These are phyloP conservation scores for Cystofilobasidium capitatum DNA, from an alignment of 768 basidiomycete species.

Conservation along the genomic window DNA sequence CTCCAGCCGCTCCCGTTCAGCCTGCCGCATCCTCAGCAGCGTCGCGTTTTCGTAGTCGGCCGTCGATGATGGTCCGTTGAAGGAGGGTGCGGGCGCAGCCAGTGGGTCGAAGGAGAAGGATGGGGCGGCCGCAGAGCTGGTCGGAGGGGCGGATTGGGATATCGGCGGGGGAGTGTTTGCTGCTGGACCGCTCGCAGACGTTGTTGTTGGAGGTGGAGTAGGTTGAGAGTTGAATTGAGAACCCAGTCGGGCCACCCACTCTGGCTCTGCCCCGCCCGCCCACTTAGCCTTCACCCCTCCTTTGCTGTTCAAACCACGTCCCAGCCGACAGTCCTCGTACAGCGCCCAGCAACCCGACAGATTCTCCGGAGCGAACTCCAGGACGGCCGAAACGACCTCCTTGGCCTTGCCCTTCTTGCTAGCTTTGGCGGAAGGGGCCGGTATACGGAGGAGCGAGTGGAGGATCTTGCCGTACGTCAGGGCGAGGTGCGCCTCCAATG, in stretches of 20 bases:
- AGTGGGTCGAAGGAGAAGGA: constrained; percentile 23
- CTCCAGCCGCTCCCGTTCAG: constrained; percentile 66
- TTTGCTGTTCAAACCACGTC: neutral
- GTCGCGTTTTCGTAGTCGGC: constrained; percentile 74
- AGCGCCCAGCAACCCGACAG: constrained; percentile 25
- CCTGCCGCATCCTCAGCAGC: constrained; percentile 68
- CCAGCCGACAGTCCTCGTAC: constrained; percentile 18
- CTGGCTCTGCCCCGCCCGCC: constrained; percentile 18
- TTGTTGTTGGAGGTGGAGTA: neutral
- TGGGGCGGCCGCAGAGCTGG: neutral
- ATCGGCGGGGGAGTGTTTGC: neutral
- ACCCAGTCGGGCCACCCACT: constrained; percentile 19
- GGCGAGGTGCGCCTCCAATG: neutral
- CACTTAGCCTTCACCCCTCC: constrained; percentile 23
- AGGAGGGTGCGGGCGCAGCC: neutral
- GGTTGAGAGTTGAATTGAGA: neutral
- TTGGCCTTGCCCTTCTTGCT: constrained; percentile 4
- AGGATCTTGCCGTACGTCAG: constrained; percentile 13
- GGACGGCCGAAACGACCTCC: constrained; percentile 20
- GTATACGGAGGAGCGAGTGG: constrained; percentile 2
- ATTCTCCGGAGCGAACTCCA: constrained; percentile 21
- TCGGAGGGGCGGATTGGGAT: neutral
- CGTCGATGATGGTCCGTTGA: constrained; percentile 32
- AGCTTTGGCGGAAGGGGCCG: constrained; percentile 6
- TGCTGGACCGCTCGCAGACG: neutral